phyloP scores from a whole-genome alignment of 768 basidiomycete species.

The Boletus subparvulus region DNA sequence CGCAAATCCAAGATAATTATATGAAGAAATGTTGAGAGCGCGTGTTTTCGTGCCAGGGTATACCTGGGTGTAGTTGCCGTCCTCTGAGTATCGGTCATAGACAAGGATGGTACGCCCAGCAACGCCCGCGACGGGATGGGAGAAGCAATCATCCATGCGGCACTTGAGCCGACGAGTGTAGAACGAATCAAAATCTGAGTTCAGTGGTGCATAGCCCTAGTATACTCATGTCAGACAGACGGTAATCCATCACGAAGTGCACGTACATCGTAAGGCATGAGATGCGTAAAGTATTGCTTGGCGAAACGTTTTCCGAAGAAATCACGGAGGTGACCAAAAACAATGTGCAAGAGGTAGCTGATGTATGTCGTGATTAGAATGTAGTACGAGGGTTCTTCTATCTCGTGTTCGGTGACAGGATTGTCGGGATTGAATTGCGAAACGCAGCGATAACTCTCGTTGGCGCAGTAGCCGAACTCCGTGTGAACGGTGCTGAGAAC shows the following conservation, averaged over 20 bases:
- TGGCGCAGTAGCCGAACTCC: constrained; percentile 90
- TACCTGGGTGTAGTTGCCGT: constrained; percentile 77
- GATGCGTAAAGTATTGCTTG: constrained; percentile 69
- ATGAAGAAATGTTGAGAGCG: constrained; percentile 94
- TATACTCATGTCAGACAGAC: constrained; percentile 4
- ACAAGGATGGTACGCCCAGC: constrained; percentile 90
- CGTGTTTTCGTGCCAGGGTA: constrained; percentile 81
- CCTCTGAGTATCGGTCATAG: constrained; percentile 78
- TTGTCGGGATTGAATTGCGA: constrained; percentile 54
- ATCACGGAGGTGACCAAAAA: constrained; percentile 90
- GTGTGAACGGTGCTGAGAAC: constrained; percentile 77
- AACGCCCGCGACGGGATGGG: constrained; percentile 89
- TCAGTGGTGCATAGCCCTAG: constrained; percentile 94
- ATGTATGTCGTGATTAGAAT: constrained; percentile 90
- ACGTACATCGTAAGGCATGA: constrained; percentile 82
- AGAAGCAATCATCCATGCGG: constrained; percentile 95
- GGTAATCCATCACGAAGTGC: background rate
- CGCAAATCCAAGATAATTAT: constrained; percentile 99
- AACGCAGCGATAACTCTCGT: constrained; percentile 68
- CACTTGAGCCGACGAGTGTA: constrained; percentile 94
- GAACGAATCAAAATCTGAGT: constrained; percentile 98
- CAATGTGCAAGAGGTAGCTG: constrained; percentile 89
- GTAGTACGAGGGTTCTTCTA: constrained; percentile 90
- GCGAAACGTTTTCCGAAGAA: constrained; percentile 87
- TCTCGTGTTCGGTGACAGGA: constrained; percentile 52